Percentiles rank a stretch among this genome's conserved stretches.
phyloP scores from a whole-genome alignment of 352 stramenopile species.

The Thraustochytrium sp. region DNA sequence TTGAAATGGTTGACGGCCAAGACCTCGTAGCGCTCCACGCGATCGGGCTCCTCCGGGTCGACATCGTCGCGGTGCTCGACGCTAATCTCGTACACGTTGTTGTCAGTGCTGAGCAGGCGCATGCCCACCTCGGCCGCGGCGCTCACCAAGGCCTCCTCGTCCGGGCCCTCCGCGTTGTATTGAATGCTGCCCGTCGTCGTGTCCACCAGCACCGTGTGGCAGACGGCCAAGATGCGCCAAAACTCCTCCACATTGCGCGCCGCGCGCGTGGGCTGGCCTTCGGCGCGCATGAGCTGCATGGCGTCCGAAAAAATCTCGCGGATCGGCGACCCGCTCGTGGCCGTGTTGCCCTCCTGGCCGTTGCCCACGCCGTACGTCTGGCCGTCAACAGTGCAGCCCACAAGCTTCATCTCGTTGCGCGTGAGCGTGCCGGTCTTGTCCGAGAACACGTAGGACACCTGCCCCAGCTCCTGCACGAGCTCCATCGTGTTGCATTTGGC shows the following conservation, averaged over 20 bases:
- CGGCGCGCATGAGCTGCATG: constrained; percentile 56
- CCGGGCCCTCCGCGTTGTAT: constrained; percentile 77
- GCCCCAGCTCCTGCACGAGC: constrained; percentile 86
- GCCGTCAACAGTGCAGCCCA: constrained; percentile 81
- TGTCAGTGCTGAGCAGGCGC: constrained; percentile 63
- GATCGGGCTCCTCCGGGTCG: not conserved
- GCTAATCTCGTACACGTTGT: constrained; percentile 54
- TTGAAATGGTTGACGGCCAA: constrained; percentile 83
- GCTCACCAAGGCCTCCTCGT: constrained; percentile 83
- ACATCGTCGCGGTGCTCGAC: constrained; percentile 23
- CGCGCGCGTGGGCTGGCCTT: constrained; percentile 62
- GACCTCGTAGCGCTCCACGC: constrained; percentile 55
- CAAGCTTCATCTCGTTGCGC: constrained; percentile 97
- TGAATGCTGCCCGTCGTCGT: constrained; percentile 71
- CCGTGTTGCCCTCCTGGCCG: constrained; percentile 66
- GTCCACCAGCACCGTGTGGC: constrained; percentile 95
- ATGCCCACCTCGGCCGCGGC: constrained; percentile 69
- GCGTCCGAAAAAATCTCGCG: constrained; percentile 66
- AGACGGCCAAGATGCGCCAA: constrained; percentile 76
- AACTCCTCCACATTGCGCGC: constrained; percentile 61
- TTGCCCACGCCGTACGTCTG: constrained; percentile 76
- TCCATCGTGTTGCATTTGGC: constrained; percentile 83
- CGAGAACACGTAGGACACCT: constrained; percentile 97
- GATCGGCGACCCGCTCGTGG: constrained; percentile 39
- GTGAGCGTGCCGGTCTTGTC: constrained; percentile 99